Percentiles rank a stretch among this genome's conserved stretches.
Evolutionary conservation across 148 eudicot species (phyloP).

Genomic region (Chenopodium formosanum): DNA sequence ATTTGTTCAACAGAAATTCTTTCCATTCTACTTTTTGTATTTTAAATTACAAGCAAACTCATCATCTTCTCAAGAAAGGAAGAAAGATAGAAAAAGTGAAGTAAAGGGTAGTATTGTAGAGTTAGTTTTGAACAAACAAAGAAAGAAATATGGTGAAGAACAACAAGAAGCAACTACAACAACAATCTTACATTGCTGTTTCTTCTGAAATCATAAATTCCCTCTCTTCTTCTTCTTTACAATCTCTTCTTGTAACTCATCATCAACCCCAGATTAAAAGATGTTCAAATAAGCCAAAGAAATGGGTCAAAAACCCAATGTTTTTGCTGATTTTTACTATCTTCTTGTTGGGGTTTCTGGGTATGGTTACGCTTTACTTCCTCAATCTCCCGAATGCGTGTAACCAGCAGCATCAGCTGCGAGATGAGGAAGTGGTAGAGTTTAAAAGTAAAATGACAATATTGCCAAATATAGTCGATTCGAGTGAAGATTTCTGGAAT

Average conservation of each 20-base stretch:
- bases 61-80: too few species aligned
- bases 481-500: slow-evolving; percentile 56
- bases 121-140: neutral
- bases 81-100: neutral
- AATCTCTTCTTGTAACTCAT: slow-evolving; percentile 39
- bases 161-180: slow-evolving; percentile 34
- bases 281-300: slow-evolving; percentile 9
- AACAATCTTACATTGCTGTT: slow-evolving; percentile 61
- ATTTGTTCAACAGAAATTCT: neutral
- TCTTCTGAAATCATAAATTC: slow-evolving; percentile 71
- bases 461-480: neutral
- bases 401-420: slow-evolving; percentile 29
- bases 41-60: too few species aligned
- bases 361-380: slow-evolving; percentile 48
- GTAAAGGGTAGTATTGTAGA: neutral
- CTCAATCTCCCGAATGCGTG: slow-evolving; percentile 43
- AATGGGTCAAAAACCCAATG: slow-evolving; percentile 33
- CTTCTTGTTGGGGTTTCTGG: slow-evolving; percentile 46
- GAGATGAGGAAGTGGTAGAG: neutral
- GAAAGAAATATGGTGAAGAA: slow-evolving; percentile 7
- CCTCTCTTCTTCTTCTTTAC: slow-evolving; percentile 60
- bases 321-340: slow-evolving; percentile 40
- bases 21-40: too few species aligned
- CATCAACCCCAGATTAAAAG: slow-evolving; percentile 44
- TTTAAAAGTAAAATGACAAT: neutral